phyloP scores from a whole-genome alignment of 2,329 filamentous ascomycete species.

The Orbilia blumenaviensis region DNA sequence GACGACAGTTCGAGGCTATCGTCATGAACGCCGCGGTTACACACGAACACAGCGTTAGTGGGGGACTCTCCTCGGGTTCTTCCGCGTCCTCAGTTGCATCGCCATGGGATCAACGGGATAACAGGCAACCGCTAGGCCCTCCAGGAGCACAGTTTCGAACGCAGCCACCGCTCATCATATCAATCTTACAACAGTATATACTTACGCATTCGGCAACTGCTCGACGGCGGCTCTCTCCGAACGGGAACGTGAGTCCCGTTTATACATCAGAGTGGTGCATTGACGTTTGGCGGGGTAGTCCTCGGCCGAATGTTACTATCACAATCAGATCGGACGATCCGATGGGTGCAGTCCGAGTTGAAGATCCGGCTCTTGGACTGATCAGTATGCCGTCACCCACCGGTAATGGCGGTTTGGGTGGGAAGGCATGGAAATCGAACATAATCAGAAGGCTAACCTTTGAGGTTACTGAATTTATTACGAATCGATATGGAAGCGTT shows the following conservation, averaged over 20 bases:
- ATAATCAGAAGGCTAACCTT: slow-evolving; percentile 34
- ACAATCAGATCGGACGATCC: slow-evolving; percentile 66
- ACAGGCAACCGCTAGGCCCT: slow-evolving; percentile 13
- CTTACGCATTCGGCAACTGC: slow-evolving; percentile 80
- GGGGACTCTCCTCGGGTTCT: background rate
- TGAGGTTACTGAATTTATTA: slow-evolving; percentile 34
- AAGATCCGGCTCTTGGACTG: slow-evolving; percentile 67
- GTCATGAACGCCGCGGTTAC: slow-evolving; percentile 26
- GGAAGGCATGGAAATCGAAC: slow-evolving; percentile 61
- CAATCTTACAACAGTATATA: slow-evolving; percentile 70
- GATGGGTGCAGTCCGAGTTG: slow-evolving; percentile 61
- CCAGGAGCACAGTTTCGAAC: slow-evolving; percentile 68
- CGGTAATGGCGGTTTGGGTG: slow-evolving; percentile 61
- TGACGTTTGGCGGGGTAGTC: slow-evolving; percentile 85
- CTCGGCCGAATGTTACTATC: slow-evolving; percentile 81
- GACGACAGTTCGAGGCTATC: slow-evolving; percentile 39
- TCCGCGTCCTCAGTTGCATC: background rate
- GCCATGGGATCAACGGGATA: slow-evolving; percentile 24
- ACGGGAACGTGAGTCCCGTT: slow-evolving; percentile 67
- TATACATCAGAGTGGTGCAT: slow-evolving; percentile 99
- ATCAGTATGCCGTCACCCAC: slow-evolving; percentile 67
- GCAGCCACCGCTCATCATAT: slow-evolving; percentile 36
- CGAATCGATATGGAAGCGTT: slow-evolving; percentile 7
- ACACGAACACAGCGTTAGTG: background rate
- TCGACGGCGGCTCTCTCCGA: slow-evolving; percentile 72